Percentiles rank a stretch among this genome's conserved stretches.
phyloP scores from a whole-genome alignment of 495 filamentous ascomycete species.

The Aspergillus heteromorphus region DNA sequence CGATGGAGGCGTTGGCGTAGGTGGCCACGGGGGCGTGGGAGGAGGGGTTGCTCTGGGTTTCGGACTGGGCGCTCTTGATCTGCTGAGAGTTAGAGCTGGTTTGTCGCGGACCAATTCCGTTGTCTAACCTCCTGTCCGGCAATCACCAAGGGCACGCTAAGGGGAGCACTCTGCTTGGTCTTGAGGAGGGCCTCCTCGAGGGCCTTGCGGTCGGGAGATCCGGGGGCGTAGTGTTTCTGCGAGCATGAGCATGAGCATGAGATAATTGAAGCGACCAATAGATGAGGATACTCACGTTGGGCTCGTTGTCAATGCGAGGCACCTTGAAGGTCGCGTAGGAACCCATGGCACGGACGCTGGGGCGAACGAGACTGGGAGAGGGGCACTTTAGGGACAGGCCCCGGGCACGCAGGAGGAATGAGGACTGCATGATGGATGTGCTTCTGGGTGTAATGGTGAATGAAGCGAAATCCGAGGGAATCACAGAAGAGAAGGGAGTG shows the following conservation, averaged over 20 bases:
- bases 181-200: slow-evolving; percentile 64
- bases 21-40: slow-evolving; percentile 70
- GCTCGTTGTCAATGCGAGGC: slow-evolving; percentile 84
- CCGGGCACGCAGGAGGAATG: slow-evolving; percentile 26
- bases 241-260: not conserved
- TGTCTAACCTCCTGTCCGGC: slow-evolving; percentile 65
- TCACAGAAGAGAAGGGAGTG: slow-evolving; percentile 6
- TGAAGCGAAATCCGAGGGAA: slow-evolving; percentile 4
- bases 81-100: slow-evolving; percentile 3
- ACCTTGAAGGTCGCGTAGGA: slow-evolving; percentile 78
- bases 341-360: slow-evolving; percentile 30
- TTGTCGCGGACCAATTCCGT: not conserved
- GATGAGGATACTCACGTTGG: slow-evolving; percentile 61
- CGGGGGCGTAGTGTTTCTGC: slow-evolving; percentile 83
- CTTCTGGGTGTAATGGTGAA: not conserved
- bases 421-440: slow-evolving; percentile 30
- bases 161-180: slow-evolving; percentile 52
- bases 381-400: slow-evolving; percentile 18
- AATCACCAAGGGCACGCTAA: slow-evolving; percentile 74
- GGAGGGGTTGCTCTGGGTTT: slow-evolving; percentile 67
- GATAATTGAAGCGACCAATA: not conserved
- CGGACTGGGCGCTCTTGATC: slow-evolving; percentile 33
- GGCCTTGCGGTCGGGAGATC: slow-evolving; percentile 67
- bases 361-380: slow-evolving; percentile 21
- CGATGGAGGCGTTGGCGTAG: slow-evolving; percentile 68